phyloP scores from a whole-genome alignment of 2,329 filamentous ascomycete species.

The Kalmusia sp. region DNA sequence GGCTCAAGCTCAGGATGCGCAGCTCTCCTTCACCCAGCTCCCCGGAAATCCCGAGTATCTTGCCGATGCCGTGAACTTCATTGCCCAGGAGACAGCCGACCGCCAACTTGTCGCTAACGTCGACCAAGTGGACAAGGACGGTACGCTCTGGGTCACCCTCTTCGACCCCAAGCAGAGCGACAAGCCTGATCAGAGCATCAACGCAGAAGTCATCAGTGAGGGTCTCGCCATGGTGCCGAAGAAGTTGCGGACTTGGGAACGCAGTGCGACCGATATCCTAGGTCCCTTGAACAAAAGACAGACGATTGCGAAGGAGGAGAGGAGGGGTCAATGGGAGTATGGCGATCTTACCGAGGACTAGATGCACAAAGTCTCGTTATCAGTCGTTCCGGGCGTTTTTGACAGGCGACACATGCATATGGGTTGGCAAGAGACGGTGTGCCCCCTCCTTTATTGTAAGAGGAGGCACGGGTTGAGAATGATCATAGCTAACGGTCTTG shows the following conservation, averaged over 20 bases:
- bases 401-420: slow-evolving; percentile 3
- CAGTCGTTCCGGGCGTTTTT: neutral
- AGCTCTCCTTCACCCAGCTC: slow-evolving; percentile 87
- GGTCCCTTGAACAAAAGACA: slow-evolving; percentile 76
- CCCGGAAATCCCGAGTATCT: slow-evolving; percentile 85
- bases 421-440: slow-evolving; percentile 4
- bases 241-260: slow-evolving; percentile 93
- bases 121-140: slow-evolving; percentile 83
- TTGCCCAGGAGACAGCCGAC: slow-evolving; percentile 76
- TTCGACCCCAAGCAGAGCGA: slow-evolving; percentile 74
- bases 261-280: slow-evolving; percentile 74
- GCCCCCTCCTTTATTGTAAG: no score
- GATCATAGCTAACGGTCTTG: no score
- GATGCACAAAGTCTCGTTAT: slow-evolving; percentile 8
- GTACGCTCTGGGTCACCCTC: slow-evolving; percentile 83
- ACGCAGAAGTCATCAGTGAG: slow-evolving; percentile 82
- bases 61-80: slow-evolving; percentile 76
- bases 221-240: slow-evolving; percentile 90
- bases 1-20: slow-evolving; percentile 85
- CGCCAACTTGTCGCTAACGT: slow-evolving; percentile 88
- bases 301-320: slow-evolving; percentile 77
- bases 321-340: slow-evolving; percentile 97
- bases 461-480: no score
- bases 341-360: slow-evolving; percentile 82
- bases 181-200: slow-evolving; percentile 78